Base-by-base conservation (phyloP, 2,329 filamentous ascomycete species). In the Beauveria sp. region DNA sequence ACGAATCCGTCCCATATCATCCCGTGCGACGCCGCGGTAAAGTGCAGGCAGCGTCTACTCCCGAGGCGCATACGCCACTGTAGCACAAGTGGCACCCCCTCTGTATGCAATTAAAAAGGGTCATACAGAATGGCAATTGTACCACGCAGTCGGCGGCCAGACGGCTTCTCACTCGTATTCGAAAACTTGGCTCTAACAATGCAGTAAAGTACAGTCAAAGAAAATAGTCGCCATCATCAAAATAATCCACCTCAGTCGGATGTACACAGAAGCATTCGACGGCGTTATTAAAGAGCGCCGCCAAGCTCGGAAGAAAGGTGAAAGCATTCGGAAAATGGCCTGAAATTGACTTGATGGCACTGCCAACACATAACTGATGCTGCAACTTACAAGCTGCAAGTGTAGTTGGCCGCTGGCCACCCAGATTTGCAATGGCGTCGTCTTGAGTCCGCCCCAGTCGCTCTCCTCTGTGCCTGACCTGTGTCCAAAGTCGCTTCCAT, bases 191-290 rank as follows among this genome's bases (percentile, higher is more conserved):
- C 34, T 31, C 14, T n/a, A 31, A 20, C 51, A 42, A 51, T 46
- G 24, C 49, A 24, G n/a, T 46, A 5, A 22, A 7, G 14, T 45
- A 34, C 20, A 24, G 10, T 40, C 43, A 16, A 55, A 31, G 12
- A 42, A 16, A 9, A 58, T 3, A 48, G 7, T 38, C 43, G 43
- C 12, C 9, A 42, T 40, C 8, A 12, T 52, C 34, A 38, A 16
- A 28, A 34, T 24, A 12, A 40, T 38, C 26, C 31, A 18, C 3
- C 14, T 60, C 26, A 49, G 34, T 61, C 51, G 73, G 52, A 79
- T 63, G 63, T 75, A 75, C 22, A 73, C 69, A 3, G 63, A 80
- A 79, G 62, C 71, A 75, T 42, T 73, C 69, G 45, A 79, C 68
- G 50, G 72, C 75, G 61, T 69, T 69, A 49, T 72, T 74, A 51